These are phyloP conservation scores for Nephelium lappaceum DNA, from an alignment of 345 rosid species.

Conservation along the genomic window DNA sequence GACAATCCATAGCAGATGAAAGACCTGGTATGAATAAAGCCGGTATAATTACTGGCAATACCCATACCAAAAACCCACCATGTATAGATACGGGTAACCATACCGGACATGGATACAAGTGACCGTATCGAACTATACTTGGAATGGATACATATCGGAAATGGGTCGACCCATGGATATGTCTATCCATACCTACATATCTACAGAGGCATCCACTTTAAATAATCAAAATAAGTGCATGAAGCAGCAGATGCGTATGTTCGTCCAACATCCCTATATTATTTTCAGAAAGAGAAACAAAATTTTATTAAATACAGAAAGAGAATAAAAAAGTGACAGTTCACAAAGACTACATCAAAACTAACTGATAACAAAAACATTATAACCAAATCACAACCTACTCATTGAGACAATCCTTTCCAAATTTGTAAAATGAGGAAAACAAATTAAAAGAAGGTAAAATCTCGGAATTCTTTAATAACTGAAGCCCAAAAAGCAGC, in stretches of 20 bases:
- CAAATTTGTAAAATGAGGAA: neutral
- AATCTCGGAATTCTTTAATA: neutral
- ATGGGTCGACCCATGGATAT: no score
- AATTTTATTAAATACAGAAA: neutral
- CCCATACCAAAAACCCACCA: no score
- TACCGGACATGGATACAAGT: no score
- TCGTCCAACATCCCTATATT: constrained; percentile 90
- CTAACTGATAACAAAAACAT: neutral
- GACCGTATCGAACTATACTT: no score
- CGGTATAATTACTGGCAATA: no score
- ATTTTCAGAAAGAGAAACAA: neutral
- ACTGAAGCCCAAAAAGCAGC: neutral
- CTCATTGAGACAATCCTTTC: neutral
- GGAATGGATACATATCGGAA: no score
- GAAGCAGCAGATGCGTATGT: constrained; percentile 98
- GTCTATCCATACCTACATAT: no score
- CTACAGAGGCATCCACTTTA: constrained; percentile 92
- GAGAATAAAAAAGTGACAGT: neutral
- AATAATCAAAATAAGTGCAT: constrained; percentile 91
- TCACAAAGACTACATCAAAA: neutral
- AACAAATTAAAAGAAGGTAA: neutral
- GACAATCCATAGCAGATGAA: no score
- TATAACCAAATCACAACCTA: neutral
- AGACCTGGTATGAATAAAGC: no score
- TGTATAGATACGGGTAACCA: no score